Percentiles rank a stretch among this genome's conserved stretches.
These are phyloP conservation scores for Fusarium humuli DNA, from an alignment of 2,329 filamentous ascomycete species.

Conservation along the genomic window DNA sequence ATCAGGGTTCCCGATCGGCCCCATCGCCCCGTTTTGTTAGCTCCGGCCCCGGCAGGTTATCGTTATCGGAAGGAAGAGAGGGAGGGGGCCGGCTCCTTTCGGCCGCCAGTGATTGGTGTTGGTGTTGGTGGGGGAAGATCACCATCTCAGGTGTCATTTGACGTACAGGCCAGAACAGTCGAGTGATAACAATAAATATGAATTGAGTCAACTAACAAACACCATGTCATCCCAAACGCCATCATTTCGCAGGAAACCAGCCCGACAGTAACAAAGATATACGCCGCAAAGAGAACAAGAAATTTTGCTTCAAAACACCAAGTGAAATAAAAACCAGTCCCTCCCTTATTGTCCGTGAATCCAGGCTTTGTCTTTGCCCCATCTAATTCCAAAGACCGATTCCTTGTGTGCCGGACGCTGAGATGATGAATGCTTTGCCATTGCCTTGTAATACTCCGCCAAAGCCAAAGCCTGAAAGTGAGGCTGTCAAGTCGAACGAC, in stretches of 20 bases:
- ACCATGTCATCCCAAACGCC: conserved; percentile 38
- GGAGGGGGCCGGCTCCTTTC: conserved; percentile 29
- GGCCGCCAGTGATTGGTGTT: conserved; percentile 32
- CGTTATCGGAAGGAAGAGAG: conserved; percentile 13
- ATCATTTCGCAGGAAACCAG: conserved; percentile 19
- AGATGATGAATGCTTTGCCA: conserved; percentile 43
- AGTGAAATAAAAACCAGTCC: conserved; percentile 13
- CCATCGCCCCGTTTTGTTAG: conserved; percentile 19
- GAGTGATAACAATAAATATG: conserved; percentile 23
- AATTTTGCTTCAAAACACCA: conserved; percentile 21
- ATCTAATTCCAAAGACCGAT: conserved; percentile 33
- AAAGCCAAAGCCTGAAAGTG: conserved; percentile 43
- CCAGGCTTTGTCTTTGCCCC: conserved; percentile 26
- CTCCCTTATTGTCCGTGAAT: conserved; percentile 23
- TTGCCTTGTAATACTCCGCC: conserved; percentile 45
- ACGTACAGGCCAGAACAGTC: conserved; percentile 13
- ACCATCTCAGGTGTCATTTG: conserved; percentile 20
- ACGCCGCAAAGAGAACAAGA: conserved; percentile 16
- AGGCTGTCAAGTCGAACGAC: conserved; percentile 44
- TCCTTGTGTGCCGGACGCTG: conserved; percentile 29
- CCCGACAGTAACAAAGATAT: conserved; percentile 15
- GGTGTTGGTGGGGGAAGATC: conserved; percentile 14
- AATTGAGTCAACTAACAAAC: conserved; percentile 42
- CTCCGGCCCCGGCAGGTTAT: conserved; percentile 27
- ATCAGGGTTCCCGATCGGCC: conserved; percentile 25